Evolutionary conservation across 2,329 filamentous ascomycete genomes (phyloP).

Genomic region (Cryoendolithus antarcticus): DNA sequence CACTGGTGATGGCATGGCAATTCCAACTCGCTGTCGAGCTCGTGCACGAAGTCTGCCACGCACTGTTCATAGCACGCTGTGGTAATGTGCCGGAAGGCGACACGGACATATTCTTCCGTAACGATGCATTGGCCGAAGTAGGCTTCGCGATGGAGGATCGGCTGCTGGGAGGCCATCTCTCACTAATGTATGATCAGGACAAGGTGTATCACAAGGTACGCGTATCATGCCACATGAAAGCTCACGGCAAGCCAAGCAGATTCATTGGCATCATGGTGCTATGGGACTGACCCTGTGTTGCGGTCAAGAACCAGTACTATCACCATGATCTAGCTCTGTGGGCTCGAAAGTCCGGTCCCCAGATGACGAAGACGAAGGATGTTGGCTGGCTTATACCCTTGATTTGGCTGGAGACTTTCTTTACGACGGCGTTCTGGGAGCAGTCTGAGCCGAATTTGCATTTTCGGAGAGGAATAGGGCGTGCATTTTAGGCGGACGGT

Average conservation of each 20-base stretch:
- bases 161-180: constrained; percentile 1
- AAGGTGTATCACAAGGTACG: no score
- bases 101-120: not conserved
- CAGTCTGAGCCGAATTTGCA: not conserved
- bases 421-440: constrained; percentile 1
- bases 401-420: not conserved
- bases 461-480: constrained; percentile 1
- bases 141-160: constrained; percentile 1
- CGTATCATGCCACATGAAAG: no score
- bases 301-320: not conserved
- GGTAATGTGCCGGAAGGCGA: not conserved
- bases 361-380: not conserved
- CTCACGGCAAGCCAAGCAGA: no score
- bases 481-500: not conserved
- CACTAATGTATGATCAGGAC: no score
- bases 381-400: constrained; percentile 1
- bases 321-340: not conserved
- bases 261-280: not conserved
- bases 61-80: not conserved
- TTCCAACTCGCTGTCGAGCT: constrained; percentile 3
- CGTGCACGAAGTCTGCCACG: constrained; percentile 3
- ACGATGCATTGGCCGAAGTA: not conserved
- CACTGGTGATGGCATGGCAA: not conserved
- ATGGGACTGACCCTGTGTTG: constrained; percentile 1
- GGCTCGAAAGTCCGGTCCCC: not conserved